Percentiles rank a stretch among this genome's conserved stretches.
phyloP scores from a whole-genome alignment of 306 rosid genomes.

The Lagenaria siceraria region DNA sequence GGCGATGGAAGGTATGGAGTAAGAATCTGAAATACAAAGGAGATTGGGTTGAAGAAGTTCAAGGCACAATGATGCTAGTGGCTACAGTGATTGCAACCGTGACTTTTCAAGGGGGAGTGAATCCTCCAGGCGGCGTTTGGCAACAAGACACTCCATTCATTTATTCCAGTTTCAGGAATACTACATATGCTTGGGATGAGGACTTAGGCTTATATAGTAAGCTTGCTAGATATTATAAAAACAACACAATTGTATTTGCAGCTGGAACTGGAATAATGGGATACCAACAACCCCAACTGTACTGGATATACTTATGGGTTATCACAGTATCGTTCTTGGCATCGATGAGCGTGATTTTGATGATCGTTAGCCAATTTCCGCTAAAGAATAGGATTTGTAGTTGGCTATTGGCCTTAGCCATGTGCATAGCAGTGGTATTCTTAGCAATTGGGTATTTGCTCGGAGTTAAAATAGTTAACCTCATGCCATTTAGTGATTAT shows the following conservation, averaged over 20 bases:
- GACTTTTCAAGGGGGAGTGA: background rate
- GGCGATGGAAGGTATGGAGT: background rate
- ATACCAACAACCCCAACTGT: background rate
- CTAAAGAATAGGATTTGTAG: background rate
- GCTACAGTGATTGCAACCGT: background rate
- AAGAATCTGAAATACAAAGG: background rate
- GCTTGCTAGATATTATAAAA: too few species aligned
- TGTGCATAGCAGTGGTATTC: background rate
- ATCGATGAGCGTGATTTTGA: background rate
- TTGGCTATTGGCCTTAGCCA: background rate
- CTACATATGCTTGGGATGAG: too few species aligned
- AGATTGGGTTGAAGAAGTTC: background rate
- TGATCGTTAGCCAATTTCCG: background rate
- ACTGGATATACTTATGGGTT: background rate
- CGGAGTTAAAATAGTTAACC: background rate
- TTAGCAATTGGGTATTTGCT: background rate
- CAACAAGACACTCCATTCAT: background rate
- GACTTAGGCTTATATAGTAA: too few species aligned
- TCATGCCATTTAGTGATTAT: too few species aligned
- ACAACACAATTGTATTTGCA: background rate
- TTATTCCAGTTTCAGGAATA: background rate
- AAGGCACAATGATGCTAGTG: background rate
- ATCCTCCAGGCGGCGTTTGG: background rate
- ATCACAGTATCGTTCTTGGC: background rate
- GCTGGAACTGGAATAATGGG: background rate